Conservation (phyloP, 139 green algal species). For the Mesotaenium endlicherianum region DNA sequence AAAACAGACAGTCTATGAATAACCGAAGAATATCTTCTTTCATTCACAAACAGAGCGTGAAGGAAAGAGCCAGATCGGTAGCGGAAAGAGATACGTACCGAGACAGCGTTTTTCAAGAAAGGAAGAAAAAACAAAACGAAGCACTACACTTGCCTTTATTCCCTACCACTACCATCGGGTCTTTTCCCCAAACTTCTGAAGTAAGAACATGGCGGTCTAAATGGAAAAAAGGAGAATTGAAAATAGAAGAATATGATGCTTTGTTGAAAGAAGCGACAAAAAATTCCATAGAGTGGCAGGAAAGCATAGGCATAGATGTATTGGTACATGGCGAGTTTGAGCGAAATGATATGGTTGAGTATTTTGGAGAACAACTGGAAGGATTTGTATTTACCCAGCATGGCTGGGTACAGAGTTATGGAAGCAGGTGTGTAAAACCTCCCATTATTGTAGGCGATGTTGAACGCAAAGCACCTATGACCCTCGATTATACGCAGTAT, state of each 20-base stretch:
- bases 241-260: constrained; percentile 64
- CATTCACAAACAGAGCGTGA: neutral
- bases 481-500: constrained; percentile 71
- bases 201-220: constrained; percentile 59
- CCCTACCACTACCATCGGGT: constrained; percentile 85
- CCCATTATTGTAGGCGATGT: constrained; percentile 83
- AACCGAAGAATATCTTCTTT: neutral
- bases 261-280: constrained; percentile 64
- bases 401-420: constrained; percentile 65
- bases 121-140: neutral
- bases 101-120: no score
- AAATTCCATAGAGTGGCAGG: constrained; percentile 13
- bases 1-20: neutral
- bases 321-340: constrained; percentile 87
- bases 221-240: constrained; percentile 64
- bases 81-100: neutral
- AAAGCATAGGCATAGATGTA: constrained; percentile 75
- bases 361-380: constrained; percentile 79
- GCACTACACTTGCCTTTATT: constrained; percentile 59
- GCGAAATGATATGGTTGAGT: constrained; percentile 69
- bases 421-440: constrained; percentile 79
- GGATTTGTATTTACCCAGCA: constrained; percentile 70
- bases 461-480: constrained; percentile 68
- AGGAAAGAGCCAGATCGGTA: neutral
- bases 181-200: constrained; percentile 82